These are phyloP conservation scores for Suillus weaverae DNA, from an alignment of 768 basidiomycete genomes.

Conservation along the genomic window DNA sequence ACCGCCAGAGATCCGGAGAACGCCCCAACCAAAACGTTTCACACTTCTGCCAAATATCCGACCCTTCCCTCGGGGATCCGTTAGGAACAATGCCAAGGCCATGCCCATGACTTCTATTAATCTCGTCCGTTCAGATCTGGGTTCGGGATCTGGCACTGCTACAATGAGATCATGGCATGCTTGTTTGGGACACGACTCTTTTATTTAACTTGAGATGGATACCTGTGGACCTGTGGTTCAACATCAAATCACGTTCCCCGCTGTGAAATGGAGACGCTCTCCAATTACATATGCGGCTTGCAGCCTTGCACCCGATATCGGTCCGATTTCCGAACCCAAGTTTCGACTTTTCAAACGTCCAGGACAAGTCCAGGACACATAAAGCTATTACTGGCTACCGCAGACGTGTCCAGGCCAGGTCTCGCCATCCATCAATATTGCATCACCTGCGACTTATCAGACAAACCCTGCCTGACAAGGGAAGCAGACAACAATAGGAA, in stretches of 20 bases:
- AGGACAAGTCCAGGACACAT: not conserved
- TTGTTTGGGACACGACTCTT: not conserved
- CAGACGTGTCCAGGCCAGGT: not conserved
- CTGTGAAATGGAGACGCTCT: conserved; percentile 2
- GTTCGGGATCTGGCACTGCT: not conserved
- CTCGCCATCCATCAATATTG: not conserved
- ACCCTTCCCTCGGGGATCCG: conserved; percentile 7
- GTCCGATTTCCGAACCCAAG: not conserved
- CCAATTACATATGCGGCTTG: not conserved
- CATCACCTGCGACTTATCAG: conserved; percentile 12
- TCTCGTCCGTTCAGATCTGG: not conserved
- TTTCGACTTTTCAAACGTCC: not conserved
- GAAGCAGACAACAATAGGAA: conserved; percentile 6
- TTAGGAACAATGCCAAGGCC: conserved; percentile 3
- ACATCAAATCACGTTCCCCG: conserved; percentile 1
- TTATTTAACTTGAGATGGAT: not conserved
- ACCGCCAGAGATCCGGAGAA: conserved; percentile 3
- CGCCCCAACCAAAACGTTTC: not conserved
- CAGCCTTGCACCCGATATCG: not conserved
- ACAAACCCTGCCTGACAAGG: not conserved
- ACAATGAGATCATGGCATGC: conserved; percentile 1
- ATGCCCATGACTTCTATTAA: conserved; percentile 5
- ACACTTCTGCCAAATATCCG: conserved; percentile 7
- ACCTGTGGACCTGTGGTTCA: not conserved
- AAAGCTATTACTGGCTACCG: not conserved